These are phyloP conservation scores for Botrytis porri DNA, from an alignment of 2,329 filamentous ascomycete species.

Conservation along the genomic window DNA sequence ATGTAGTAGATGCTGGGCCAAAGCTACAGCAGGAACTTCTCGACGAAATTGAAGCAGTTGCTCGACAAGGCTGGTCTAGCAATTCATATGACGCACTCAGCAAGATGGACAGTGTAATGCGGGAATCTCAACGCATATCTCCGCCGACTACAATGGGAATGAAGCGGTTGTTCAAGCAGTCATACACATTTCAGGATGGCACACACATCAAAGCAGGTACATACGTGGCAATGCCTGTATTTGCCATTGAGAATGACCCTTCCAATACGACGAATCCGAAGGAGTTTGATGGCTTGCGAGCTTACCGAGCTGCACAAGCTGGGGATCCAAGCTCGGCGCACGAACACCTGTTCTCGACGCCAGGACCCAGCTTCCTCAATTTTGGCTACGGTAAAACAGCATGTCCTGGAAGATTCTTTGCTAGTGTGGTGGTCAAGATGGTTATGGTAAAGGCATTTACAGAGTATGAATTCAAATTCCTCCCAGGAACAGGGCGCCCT, in stretches of 20 bases:
- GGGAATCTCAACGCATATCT: conserved; percentile 41
- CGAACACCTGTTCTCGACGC: conserved; percentile 12
- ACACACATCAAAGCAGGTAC: background rate
- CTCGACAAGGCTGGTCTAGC: too few relatives aligned
- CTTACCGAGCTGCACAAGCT: conserved; percentile 13
- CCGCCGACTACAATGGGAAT: conserved; percentile 14
- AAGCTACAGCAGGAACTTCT: too few relatives aligned
- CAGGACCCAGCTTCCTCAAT: background rate
- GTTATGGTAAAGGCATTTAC: conserved; percentile 39
- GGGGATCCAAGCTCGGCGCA: background rate
- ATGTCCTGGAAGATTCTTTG: conserved; percentile 43
- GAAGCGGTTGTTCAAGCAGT: background rate
- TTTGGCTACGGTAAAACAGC: conserved; percentile 44
- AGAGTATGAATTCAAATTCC: conserved; percentile 31
- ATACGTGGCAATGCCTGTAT: background rate
- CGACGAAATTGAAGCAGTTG: too few relatives aligned
- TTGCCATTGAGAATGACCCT: background rate
- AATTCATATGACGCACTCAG: too few relatives aligned
- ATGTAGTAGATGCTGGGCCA: too few relatives aligned
- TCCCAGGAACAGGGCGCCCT: background rate
- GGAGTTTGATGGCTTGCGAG: conserved; percentile 13
- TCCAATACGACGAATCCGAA: background rate
- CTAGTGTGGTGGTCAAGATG: conserved; percentile 25
- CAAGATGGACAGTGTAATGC: conserved; percentile 42
- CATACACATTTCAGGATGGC: conserved; percentile 2